Base-by-base conservation (phyloP, 495 filamentous ascomycete species). In the Amniculicola lignicola region DNA sequence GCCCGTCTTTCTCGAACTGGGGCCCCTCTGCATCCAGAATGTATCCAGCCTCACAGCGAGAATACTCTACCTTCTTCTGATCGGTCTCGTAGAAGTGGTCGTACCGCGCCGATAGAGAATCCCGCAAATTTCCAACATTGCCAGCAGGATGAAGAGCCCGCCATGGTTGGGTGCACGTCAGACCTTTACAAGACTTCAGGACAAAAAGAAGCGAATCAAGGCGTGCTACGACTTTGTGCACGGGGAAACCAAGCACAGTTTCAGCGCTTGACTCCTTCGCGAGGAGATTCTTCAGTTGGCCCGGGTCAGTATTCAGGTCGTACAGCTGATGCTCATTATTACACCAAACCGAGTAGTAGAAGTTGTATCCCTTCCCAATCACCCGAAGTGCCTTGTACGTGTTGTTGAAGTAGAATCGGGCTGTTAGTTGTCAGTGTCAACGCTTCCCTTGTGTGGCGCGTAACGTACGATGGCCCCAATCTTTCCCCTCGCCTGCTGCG, bases 1-100 rank as follows among this genome's bases (percentile, higher is more conserved):
- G 11, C 24, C 61, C 61, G 11, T 57, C 57, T 21, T 18, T 28
- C 29, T 53, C 58, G 43, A 63, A 62, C 42, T 57, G 57, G 7
- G 81, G 79, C 0, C 83, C 83, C 61, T 87, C 83, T 0, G 79
- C 77, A 41, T 79, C 80, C 0, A 80, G 29, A 11, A 87, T 69
- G 45, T 85, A 83, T 7, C 83, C 83, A 29, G 65, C 47, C 65
- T 82, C 83, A 56, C 83, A 87, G 29, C 77, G 74, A 33, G 72
- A 67, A 55, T 78, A 87, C 5, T 70, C 70, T 0, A 87, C 75
- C 24, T 59, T 72, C 19, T 66, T 70, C 51, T 80, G 74, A 36
- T 72, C 54, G 1, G 31, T n/a, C 3, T 68, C 68, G 51, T 87
- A 87, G 51, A 85, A 85, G 0, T 59, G 31, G 59, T 88, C 81